These are phyloP conservation scores for Fonsecaea monophora DNA, from an alignment of 2,329 filamentous ascomycete species.

Conservation along the genomic window DNA sequence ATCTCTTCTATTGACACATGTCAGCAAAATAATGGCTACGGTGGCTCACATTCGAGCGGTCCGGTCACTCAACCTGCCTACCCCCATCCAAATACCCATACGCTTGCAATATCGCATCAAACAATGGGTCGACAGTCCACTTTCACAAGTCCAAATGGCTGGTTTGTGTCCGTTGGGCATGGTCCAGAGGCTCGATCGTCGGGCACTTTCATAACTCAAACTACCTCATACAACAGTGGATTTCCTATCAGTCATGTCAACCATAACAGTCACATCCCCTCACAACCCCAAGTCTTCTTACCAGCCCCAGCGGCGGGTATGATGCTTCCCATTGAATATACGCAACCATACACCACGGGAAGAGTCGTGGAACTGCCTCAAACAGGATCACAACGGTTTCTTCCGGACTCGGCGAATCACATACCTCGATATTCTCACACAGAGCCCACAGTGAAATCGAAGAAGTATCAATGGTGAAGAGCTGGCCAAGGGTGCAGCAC, in stretches of 20 bases:
- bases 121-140: not conserved
- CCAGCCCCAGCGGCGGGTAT: not conserved
- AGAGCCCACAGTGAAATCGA: not conserved
- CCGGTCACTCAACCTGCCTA: not conserved
- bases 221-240: not conserved
- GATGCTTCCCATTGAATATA: not conserved
- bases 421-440: not conserved
- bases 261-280: not conserved
- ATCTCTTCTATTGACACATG: not conserved
- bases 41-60: not conserved
- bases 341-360: not conserved
- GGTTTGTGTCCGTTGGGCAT: not conserved
- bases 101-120: not conserved
- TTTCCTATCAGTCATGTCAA: not conserved
- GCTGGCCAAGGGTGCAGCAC: not conserved
- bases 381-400: not conserved
- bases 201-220: not conserved
- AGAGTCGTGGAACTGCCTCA: not conserved
- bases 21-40: not conserved
- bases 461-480: not conserved
- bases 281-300: not conserved
- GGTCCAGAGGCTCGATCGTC: not conserved
- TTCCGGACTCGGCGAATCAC: not conserved
- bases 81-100: not conserved
- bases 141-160: not conserved